A percentile compares a stretch with the other conserved stretches of the same genome.
Conservation (phyloP, 2,329 filamentous ascomycete species). For the Curvularia sp. region DNA sequence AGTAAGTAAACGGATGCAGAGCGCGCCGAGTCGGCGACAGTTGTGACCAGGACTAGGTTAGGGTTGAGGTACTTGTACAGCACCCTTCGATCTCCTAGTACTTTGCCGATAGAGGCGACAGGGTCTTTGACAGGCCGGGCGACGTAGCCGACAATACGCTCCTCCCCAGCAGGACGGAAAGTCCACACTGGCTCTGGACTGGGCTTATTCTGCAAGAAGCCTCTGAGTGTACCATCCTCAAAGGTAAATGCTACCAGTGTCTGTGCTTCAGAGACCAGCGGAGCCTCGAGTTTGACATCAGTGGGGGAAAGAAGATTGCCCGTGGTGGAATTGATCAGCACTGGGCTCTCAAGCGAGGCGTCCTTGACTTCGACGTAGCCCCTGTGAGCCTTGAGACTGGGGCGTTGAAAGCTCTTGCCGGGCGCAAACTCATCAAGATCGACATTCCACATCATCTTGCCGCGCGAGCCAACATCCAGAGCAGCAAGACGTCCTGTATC, state of each 20-base stretch:
- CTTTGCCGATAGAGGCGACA: constrained; percentile 92
- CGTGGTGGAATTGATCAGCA: constrained; percentile 46
- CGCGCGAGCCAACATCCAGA: constrained; percentile 76
- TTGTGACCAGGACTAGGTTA: constrained; percentile 79
- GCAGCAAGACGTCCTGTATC: constrained; percentile 79
- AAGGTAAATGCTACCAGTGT: constrained; percentile 44
- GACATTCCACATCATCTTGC: constrained; percentile 76
- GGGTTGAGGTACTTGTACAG: constrained; percentile 97
- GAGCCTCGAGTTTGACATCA: constrained; percentile 21
- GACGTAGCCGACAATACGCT: constrained; percentile 73
- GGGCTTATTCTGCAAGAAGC: constrained; percentile 34
- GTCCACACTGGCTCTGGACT: constrained; percentile 65
- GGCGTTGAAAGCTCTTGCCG: constrained; percentile 69
- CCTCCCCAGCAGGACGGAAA: constrained; percentile 69
- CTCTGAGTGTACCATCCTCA: constrained; percentile 43
- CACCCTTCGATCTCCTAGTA: constrained; percentile 89
- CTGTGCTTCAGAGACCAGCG: constrained; percentile 28
- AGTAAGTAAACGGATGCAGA: constrained; percentile 78
- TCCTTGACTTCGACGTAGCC: constrained; percentile 47
- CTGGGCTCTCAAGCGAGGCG: constrained; percentile 26
- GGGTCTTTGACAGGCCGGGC: constrained; percentile 78
- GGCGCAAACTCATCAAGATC: constrained; percentile 65
- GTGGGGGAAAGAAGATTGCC: constrained; percentile 35
- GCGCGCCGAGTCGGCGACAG: constrained; percentile 64
- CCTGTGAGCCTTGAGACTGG: constrained; percentile 46